Evolutionary conservation across 139 green algal species (phyloP).

Genomic region (Pseudopediastrum boryanum): DNA sequence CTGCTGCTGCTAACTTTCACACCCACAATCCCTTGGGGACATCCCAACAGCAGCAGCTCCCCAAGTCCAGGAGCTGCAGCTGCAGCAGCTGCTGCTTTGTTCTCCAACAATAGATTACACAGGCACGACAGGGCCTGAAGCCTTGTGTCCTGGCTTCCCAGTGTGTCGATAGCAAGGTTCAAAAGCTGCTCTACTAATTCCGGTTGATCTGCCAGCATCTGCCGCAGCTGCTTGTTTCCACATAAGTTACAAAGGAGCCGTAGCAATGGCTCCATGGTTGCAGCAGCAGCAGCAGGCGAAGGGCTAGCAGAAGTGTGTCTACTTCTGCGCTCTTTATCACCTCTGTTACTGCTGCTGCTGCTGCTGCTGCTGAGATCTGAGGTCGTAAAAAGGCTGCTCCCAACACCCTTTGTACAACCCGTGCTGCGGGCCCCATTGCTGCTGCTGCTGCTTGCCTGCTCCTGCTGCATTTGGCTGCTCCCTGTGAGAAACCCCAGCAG

Average conservation of each 20-base stretch:
- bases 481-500: background rate
- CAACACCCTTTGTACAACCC: too few relatives aligned
- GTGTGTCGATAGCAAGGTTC: background rate
- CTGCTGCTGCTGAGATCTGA: too few relatives aligned
- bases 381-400: too few relatives aligned
- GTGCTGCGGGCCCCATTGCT: too few relatives aligned
- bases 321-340: background rate
- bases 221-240: conserved; percentile 23
- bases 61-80: too few relatives aligned
- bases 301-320: conserved; percentile 22
- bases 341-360: conserved; percentile 11
- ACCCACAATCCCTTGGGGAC: too few relatives aligned
- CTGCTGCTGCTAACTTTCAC: too few relatives aligned
- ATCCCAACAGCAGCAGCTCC: too few relatives aligned
- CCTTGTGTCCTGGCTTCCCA: background rate
- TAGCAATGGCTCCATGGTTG: conserved; percentile 43
- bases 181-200: conserved; percentile 15
- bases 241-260: conserved; percentile 58
- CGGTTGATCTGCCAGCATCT: conserved; percentile 3
- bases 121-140: conserved; percentile 18
- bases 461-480: background rate
- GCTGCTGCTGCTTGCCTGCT: background rate
- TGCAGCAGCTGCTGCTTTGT: conserved; percentile 38
- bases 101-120: conserved; percentile 51
- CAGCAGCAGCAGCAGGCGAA: too few relatives aligned